phyloP scores from a whole-genome alignment of 441 rosid species.

The Rhodomyrtus psidioides region DNA sequence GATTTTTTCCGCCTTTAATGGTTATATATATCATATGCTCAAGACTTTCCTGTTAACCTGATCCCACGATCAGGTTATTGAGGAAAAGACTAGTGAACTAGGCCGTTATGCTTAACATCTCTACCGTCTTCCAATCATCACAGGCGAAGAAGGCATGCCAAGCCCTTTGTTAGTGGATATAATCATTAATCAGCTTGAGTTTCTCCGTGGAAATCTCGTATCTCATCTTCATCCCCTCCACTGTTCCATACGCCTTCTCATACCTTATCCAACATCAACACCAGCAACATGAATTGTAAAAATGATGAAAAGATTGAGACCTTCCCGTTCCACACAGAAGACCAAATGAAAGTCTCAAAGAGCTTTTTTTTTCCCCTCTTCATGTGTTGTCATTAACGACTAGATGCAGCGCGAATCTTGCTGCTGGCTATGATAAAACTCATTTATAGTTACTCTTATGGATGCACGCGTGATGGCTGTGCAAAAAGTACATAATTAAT shows the following conservation, averaged over 20 bases:
- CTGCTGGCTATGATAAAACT: neutral
- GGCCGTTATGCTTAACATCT: neutral
- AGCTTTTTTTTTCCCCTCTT: neutral
- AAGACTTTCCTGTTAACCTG: neutral
- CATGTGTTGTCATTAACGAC: neutral
- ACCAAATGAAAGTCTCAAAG: neutral
- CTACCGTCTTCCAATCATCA: neutral
- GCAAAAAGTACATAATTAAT: neutral
- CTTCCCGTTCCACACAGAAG: neutral
- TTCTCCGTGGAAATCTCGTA: neutral
- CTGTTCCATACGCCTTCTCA: neutral
- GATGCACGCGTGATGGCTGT: neutral
- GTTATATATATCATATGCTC: neutral
- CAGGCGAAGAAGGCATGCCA: neutral
- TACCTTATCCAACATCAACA: neutral
- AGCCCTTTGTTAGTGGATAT: neutral
- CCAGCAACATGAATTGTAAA: neutral
- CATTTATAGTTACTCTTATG: neutral
- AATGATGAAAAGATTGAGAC: neutral
- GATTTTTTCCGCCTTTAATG: neutral
- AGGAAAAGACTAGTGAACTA: neutral
- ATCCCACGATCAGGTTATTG: neutral
- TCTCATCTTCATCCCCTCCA: neutral
- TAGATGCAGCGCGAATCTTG: neutral
- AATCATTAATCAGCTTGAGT: neutral